These are phyloP conservation scores for Pittosporum tobira DNA, from an alignment of 129 eudicot species.

Conservation along the genomic window DNA sequence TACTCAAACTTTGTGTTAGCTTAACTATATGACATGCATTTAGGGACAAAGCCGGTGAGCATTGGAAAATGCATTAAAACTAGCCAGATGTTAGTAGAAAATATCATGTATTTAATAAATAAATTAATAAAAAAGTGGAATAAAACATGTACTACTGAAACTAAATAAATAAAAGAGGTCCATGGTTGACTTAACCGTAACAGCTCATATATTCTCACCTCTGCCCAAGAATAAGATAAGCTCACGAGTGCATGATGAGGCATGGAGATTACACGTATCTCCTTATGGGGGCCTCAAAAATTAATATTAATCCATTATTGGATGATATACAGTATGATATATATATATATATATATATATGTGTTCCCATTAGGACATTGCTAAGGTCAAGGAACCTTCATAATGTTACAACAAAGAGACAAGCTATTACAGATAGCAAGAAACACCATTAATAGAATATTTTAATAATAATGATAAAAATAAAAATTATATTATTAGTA, in stretches of 20 bases:
- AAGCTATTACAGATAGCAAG: conserved; percentile 14
- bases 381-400: conserved; percentile 36
- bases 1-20: too few relatives aligned
- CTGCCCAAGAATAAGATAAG: conserved; percentile 11
- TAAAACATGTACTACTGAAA: conserved; percentile 11
- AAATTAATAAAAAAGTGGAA: conserved; percentile 13
- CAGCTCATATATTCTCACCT: conserved; percentile 27
- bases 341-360: too few relatives aligned
- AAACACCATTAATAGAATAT: too few relatives aligned
- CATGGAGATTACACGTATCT: conserved; percentile 32
- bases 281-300: conserved; percentile 17
- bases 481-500: too few relatives aligned
- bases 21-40: too few relatives aligned
- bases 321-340: too few relatives aligned
- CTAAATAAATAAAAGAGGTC: background rate
- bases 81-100: too few relatives aligned
- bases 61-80: too few relatives aligned
- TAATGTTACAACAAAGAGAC: conserved; percentile 19
- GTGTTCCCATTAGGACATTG: conserved; percentile 20
- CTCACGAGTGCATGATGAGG: conserved; percentile 37
- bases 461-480: too few relatives aligned
- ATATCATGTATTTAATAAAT: background rate
- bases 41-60: too few relatives aligned
- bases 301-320: conserved; percentile 4
- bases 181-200: conserved; percentile 26